Conservation (phyloP, 805 yeast species). For the Metschnikowia koreensis region DNA sequence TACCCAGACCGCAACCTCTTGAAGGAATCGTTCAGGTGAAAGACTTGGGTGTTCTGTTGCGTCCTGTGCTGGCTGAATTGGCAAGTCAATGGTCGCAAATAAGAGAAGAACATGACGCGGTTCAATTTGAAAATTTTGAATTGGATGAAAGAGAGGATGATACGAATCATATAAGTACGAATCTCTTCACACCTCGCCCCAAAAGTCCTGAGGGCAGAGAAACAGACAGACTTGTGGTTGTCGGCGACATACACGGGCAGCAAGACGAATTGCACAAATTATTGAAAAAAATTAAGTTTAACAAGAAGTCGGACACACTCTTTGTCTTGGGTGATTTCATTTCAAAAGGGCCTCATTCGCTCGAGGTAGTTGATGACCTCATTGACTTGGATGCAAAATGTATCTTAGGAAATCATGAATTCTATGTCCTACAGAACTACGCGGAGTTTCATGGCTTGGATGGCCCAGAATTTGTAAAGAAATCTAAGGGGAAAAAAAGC, state of each 20-base stretch:
- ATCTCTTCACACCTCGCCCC: background rate
- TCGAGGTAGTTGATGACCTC: conserved; percentile 58
- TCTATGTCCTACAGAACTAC: conserved; percentile 64
- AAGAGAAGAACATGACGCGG: background rate
- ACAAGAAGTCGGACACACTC: conserved; percentile 52
- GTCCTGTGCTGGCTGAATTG: conserved; percentile 21
- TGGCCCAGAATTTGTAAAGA: conserved; percentile 26
- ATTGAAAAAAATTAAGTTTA: conserved; percentile 48
- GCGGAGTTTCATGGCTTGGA: conserved; percentile 54
- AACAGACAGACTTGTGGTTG: conserved; percentile 53
- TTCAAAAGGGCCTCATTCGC: conserved; percentile 78
- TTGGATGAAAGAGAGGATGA: background rate
- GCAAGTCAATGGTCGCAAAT: conserved; percentile 1
- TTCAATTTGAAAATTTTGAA: background rate
- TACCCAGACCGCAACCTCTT: conserved; percentile 32
- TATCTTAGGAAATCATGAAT: conserved; percentile 88
- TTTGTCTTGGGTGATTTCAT: conserved; percentile 82
- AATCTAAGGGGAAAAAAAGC: background rate
- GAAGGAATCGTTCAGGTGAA: conserved; percentile 25
- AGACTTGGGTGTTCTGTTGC: conserved; percentile 24
- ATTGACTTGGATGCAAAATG: conserved; percentile 61
- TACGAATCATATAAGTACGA: background rate
- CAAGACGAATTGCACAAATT: conserved; percentile 53
- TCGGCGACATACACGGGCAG: conserved; percentile 91
- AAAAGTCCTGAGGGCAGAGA: background rate